phyloP scores from a whole-genome alignment of 192 early-diverging fungal genomes.

The Jimgerdemannia lactiflua region DNA sequence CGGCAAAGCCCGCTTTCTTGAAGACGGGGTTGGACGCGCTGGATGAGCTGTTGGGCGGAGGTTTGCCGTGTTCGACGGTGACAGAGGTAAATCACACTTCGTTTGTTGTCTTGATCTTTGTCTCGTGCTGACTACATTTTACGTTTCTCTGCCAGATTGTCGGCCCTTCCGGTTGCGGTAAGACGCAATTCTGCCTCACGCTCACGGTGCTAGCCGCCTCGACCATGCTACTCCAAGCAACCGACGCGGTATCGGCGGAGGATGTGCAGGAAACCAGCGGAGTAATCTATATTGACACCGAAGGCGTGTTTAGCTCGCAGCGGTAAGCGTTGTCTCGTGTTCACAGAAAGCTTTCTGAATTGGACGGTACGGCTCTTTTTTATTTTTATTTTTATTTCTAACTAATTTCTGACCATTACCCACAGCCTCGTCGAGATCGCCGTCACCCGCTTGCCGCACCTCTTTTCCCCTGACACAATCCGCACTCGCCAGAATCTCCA shows the following conservation, averaged over 20 bases:
- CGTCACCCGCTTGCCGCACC: neutral
- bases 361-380: too few relatives aligned
- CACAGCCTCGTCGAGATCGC: neutral
- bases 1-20: neutral
- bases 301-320: slow-evolving; percentile 2
- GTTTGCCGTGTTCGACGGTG: neutral
- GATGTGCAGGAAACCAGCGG: neutral
- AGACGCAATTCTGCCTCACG: slow-evolving; percentile 6
- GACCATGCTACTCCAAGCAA: neutral
- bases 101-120: neutral
- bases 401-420: neutral
- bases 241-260: neutral
- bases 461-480: neutral
- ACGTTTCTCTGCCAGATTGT: neutral
- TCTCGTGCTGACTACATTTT: neutral
- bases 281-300: slow-evolving; percentile 8
- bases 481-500: neutral
- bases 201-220: neutral
- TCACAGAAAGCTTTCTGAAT: too few relatives aligned
- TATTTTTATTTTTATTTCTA: neutral
- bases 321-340: neutral
- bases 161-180: slow-evolving; percentile 3
- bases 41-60: slow-evolving; percentile 5
- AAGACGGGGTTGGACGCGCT: neutral
- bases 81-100: neutral